Conservation (phyloP, 2,329 filamentous ascomycete genomes). For the Claviceps capensis region DNA sequence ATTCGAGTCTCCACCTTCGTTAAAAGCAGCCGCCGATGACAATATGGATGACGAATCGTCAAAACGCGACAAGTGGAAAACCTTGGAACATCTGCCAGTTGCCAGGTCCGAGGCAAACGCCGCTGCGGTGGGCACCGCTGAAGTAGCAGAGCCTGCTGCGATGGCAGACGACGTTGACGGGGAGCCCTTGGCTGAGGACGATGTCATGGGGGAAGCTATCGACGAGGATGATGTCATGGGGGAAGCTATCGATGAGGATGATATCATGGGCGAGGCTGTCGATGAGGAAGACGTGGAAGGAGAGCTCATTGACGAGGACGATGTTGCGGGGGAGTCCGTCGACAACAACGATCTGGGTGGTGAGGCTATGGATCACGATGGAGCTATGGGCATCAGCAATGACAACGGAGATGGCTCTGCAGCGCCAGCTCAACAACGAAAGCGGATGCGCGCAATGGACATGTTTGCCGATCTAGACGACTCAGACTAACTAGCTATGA, state of each 20-base stretch:
- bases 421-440: constrained; percentile 28
- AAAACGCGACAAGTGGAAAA: constrained; percentile 34
- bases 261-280: constrained; percentile 25
- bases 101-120: constrained; percentile 6
- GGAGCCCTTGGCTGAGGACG: constrained; percentile 27
- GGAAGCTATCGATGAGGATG: constrained; percentile 29
- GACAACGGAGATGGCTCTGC: constrained; percentile 18
- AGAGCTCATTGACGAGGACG: constrained; percentile 19
- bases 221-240: constrained; percentile 35
- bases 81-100: constrained; percentile 25
- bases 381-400: constrained; percentile 18
- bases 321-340: constrained; percentile 20
- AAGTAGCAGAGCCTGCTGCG: not conserved
- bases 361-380: constrained; percentile 30
- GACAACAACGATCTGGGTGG: constrained; percentile 30
- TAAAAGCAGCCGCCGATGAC: constrained; percentile 14
- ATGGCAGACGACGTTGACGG: constrained; percentile 27
- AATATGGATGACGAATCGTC: constrained; percentile 12
- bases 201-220: constrained; percentile 30
- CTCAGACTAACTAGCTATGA: constrained; percentile 8
- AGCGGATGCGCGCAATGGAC: constrained; percentile 63
- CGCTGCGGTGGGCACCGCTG: constrained; percentile 2
- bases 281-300: constrained; percentile 5
- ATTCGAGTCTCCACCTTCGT: constrained; percentile 55
- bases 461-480: constrained; percentile 75